Evolutionary conservation across 805 yeast species (phyloP).

Genomic region (Jamesozyma gamospora): DNA sequence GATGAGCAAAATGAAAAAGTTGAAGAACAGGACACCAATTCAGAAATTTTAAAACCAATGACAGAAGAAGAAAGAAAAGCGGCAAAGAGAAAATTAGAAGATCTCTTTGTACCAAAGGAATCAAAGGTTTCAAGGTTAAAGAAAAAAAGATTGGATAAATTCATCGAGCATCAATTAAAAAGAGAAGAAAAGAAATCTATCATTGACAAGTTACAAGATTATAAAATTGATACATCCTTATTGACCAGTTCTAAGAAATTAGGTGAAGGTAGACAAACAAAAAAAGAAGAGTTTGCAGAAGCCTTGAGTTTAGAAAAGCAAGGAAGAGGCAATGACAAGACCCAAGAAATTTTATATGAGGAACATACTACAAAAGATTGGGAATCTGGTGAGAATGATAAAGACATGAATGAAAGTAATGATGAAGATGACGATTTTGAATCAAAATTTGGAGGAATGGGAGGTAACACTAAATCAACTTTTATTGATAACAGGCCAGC

Average conservation of each 20-base stretch:
- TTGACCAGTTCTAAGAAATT: constrained; percentile 66
- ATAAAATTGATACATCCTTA: constrained; percentile 55
- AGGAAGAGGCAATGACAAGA: constrained; percentile 55
- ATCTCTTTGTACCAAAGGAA: constrained; percentile 51
- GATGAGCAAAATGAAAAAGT: constrained; percentile 5
- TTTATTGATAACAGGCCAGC: constrained; percentile 68
- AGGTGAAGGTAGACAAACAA: constrained; percentile 66
- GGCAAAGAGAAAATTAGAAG: constrained; percentile 56
- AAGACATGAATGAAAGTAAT: constrained; percentile 4
- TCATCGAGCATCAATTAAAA: constrained; percentile 80
- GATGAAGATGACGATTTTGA: constrained; percentile 22
- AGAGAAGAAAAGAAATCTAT: constrained; percentile 78
- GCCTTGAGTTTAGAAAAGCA: constrained; percentile 63
- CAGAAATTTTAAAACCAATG: constrained; percentile 53
- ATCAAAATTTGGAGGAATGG: constrained; percentile 19
- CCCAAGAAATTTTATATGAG: constrained; percentile 58
- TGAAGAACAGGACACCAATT: constrained; percentile 39
- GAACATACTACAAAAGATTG: constrained; percentile 55
- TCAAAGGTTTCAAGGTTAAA: constrained; percentile 61
- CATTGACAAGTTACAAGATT: constrained; percentile 56
- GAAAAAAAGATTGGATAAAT: constrained; percentile 77
- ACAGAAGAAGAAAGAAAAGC: constrained; percentile 51
- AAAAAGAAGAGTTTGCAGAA: constrained; percentile 58
- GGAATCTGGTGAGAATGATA: constrained; percentile 31
- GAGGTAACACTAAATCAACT: constrained; percentile 24